A percentile compares a stretch with the other conserved stretches of the same genome.
Evolutionary conservation across 1,139 yeast species (phyloP).

Genomic region (Martiniozyma asiatica): DNA sequence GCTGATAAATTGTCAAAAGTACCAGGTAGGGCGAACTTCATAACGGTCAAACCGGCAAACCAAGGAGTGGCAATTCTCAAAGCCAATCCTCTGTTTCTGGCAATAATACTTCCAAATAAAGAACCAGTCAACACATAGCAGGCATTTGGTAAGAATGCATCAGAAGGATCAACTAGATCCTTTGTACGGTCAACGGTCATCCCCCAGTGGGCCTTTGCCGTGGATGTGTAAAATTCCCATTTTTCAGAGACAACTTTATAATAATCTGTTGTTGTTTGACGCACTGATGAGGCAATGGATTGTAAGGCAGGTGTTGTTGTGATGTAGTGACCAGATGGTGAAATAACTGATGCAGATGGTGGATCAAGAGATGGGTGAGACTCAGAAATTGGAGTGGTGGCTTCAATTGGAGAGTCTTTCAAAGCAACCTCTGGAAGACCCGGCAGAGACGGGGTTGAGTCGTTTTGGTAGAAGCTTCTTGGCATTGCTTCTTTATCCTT

Average conservation of each 20-base stretch:
- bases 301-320: constrained; percentile 38
- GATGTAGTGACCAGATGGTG: constrained; percentile 42
- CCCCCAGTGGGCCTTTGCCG: constrained; percentile 29
- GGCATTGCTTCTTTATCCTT: too few species aligned
- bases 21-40: constrained; percentile 25
- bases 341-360: constrained; percentile 26
- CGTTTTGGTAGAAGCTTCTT: constrained; percentile 2
- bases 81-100: constrained; percentile 34
- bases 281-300: constrained; percentile 26
- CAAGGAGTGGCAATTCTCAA: constrained; percentile 40
- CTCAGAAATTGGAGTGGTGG: constrained; percentile 1
- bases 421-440: constrained; percentile 3
- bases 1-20: constrained; percentile 22
- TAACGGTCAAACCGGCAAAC: constrained; percentile 33
- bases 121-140: constrained; percentile 44
- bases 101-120: constrained; percentile 44
- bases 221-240: constrained; percentile 32
- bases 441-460: constrained; percentile 2
- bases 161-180: constrained; percentile 17
- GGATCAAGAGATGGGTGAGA: constrained; percentile 15
- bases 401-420: neutral
- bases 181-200: constrained; percentile 22
- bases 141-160: constrained; percentile 40
- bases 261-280: constrained; percentile 30
- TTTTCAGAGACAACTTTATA: constrained; percentile 31